Evolutionary conservation across 2,329 filamentous ascomycete genomes (phyloP).

Genomic region (Thelonectria rubi): DNA sequence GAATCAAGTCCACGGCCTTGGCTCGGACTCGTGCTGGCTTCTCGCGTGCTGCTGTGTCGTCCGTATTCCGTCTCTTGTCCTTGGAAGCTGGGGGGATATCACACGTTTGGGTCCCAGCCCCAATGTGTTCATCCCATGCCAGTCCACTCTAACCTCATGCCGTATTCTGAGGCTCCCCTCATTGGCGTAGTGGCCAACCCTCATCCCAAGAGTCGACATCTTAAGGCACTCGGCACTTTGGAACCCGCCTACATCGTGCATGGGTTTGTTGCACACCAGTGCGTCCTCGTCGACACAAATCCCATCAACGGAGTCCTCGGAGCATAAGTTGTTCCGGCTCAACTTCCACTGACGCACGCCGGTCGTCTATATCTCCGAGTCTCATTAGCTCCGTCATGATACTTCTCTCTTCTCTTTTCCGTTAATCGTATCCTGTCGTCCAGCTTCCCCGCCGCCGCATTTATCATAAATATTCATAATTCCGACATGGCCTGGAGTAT

Average conservation of each 20-base stretch:
- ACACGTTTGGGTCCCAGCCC: slow-evolving; percentile 3
- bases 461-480: slow-evolving; percentile 21
- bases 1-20: slow-evolving; percentile 5
- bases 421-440: slow-evolving; percentile 13
- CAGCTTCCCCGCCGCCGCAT: slow-evolving; percentile 5
- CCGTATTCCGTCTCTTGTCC: not conserved
- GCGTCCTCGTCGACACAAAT: not conserved
- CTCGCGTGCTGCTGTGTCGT: not conserved
- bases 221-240: slow-evolving; percentile 1
- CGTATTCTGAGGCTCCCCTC: slow-evolving; percentile 21
- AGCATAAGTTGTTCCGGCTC: not conserved
- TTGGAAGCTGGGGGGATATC: not conserved
- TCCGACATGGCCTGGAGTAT: slow-evolving; percentile 4
- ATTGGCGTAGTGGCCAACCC: slow-evolving; percentile 13
- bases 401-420: slow-evolving; percentile 3
- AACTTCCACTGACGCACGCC: not conserved
- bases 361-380: slow-evolving; percentile 6
- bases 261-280: not conserved
- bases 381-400: slow-evolving; percentile 20
- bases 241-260: not conserved
- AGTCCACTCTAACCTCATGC: slow-evolving; percentile 19
- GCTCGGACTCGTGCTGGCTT: not conserved
- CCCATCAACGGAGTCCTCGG: not conserved
- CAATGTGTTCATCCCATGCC: not conserved
- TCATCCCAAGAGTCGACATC: slow-evolving; percentile 1